A percentile compares a stretch with the other conserved stretches of the same genome.
Conservation (phyloP, 2,329 filamentous ascomycete genomes). For the Rhytidhysteron rufulum region DNA sequence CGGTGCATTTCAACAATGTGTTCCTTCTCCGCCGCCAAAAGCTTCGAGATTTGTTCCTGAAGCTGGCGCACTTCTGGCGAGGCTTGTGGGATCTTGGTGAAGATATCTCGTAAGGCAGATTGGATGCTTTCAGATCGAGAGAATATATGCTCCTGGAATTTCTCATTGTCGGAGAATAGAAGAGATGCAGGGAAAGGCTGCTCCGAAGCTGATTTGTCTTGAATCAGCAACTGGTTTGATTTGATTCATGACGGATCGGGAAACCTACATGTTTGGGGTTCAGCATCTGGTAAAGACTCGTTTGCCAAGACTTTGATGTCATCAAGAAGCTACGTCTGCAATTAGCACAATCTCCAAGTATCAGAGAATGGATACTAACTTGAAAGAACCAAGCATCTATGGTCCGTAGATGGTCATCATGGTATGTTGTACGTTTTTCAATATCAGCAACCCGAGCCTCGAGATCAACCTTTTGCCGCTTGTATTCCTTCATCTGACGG, state of each 20-base stretch:
- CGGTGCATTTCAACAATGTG: conserved; percentile 73
- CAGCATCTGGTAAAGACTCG: conserved; percentile 26
- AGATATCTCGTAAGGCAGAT: conserved; percentile 66
- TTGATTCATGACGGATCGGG: conserved; percentile 7
- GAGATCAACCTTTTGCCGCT: conserved; percentile 78
- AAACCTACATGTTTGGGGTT: conserved; percentile 11
- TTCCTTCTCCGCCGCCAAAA: conserved; percentile 79
- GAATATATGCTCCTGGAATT: conserved; percentile 76
- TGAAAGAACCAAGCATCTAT: conserved; percentile 94
- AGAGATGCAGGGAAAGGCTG: conserved; percentile 50
- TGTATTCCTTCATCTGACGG: conserved; percentile 97
- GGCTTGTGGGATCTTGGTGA: conserved; percentile 48
- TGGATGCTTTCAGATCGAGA: conserved; percentile 74
- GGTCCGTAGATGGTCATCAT: conserved; percentile 88
- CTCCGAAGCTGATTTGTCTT: conserved; percentile 20
- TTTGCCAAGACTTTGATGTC: conserved; percentile 44
- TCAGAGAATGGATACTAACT: conserved; percentile 50
- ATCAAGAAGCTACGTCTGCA: conserved; percentile 40
- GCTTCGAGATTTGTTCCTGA: conserved; percentile 68
- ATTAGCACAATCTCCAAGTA: conserved; percentile 20
- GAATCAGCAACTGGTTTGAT: conserved; percentile 1
- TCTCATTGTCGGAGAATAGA: conserved; percentile 52
- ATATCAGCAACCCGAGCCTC: conserved; percentile 79
- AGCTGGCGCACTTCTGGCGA: conserved; percentile 68
- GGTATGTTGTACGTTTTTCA: conserved; percentile 71